A percentile compares a stretch with the other conserved stretches of the same genome.
phyloP scores from a whole-genome alignment of 2,329 filamentous ascomycete genomes.

The Penicillium janthinellum region DNA sequence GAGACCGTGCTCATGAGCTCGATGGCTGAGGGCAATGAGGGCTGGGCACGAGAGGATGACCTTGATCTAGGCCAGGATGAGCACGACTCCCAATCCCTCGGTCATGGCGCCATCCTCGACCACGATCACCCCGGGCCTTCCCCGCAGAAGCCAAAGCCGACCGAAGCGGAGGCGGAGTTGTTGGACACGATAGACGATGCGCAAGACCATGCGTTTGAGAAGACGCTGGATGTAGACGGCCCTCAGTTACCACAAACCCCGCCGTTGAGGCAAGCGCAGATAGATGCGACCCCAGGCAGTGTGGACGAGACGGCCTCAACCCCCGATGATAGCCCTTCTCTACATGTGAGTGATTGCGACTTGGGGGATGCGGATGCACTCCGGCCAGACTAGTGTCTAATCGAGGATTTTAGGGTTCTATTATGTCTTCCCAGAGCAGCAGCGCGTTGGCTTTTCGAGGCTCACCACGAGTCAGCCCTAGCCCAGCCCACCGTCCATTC shows the following conservation, averaged over 20 bases:
- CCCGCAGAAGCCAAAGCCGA: slow-evolving; percentile 17
- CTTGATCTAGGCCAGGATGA: slow-evolving; percentile 48
- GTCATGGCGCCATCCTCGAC: slow-evolving; percentile 32
- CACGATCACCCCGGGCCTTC: slow-evolving; percentile 22
- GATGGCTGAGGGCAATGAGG: slow-evolving; percentile 63
- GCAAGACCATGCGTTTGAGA: slow-evolving; percentile 27
- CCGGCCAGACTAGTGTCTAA: slow-evolving; percentile 55
- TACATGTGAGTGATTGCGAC: slow-evolving; percentile 63
- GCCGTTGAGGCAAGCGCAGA: slow-evolving; percentile 26
- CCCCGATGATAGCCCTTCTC: slow-evolving; percentile 80
- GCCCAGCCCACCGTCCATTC: slow-evolving; percentile 86
- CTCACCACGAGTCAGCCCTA: slow-evolving; percentile 70
- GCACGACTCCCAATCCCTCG: slow-evolving; percentile 33
- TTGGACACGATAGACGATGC: slow-evolving; percentile 30
- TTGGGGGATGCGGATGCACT: slow-evolving; percentile 49
- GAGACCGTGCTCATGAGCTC: slow-evolving; percentile 66
- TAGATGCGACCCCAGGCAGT: slow-evolving; percentile 37
- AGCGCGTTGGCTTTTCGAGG: slow-evolving; percentile 70
- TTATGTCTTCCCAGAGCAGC: slow-evolving; percentile 67
- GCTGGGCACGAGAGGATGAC: slow-evolving; percentile 61
- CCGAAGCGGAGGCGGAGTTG: slow-evolving; percentile 32
- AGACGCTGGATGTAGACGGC: slow-evolving; percentile 19
- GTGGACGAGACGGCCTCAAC: slow-evolving; percentile 71
- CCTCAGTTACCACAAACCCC: slow-evolving; percentile 25
- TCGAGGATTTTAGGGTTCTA: slow-evolving; percentile 50